Percentiles rank a stretch among this genome's conserved stretches.
Evolutionary conservation across 2,329 filamentous ascomycete species (phyloP).

Genomic region (Biscogniauxia sp.): DNA sequence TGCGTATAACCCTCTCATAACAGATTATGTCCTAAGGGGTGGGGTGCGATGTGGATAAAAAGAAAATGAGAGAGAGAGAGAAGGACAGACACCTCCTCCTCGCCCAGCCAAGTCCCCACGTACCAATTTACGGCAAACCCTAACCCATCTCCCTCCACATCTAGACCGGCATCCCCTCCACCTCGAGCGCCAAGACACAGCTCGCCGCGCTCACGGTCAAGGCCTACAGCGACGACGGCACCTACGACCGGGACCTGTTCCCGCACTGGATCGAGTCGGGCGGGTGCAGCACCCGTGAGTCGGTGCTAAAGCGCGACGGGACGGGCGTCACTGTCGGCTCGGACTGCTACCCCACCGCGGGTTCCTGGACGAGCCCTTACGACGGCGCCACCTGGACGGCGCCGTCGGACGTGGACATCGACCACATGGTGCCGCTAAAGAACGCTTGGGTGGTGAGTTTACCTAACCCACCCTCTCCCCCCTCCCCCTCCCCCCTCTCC

Average conservation of each 20-base stretch:
- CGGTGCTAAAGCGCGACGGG: conserved; percentile 71
- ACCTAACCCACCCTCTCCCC: too few relatives aligned
- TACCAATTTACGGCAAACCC: background rate
- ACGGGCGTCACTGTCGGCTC: conserved; percentile 55
- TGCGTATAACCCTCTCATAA: background rate
- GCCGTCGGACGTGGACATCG: conserved; percentile 72
- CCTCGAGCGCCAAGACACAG: conserved; percentile 41
- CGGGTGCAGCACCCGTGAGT: conserved; percentile 69
- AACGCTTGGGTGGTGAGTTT: conserved; percentile 70
- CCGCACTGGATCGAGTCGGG: conserved; percentile 44
- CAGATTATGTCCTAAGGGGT: too few relatives aligned
- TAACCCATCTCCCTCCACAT: background rate
- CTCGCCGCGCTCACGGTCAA: conserved; percentile 48
- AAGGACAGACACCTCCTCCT: too few relatives aligned
- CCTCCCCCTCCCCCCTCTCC: too few relatives aligned
- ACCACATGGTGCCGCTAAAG: conserved; percentile 76
- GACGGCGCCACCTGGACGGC: conserved; percentile 69
- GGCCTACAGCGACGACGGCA: conserved; percentile 43
- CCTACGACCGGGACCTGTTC: conserved; percentile 54
- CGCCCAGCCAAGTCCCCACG: too few relatives aligned
- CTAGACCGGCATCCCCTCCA: conserved; percentile 45
- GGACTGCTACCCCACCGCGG: conserved; percentile 61
- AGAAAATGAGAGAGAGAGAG: too few relatives aligned
- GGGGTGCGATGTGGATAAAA: too few relatives aligned
- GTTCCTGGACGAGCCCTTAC: conserved; percentile 69